Evolutionary conservation across 208 protist species (phyloP).

Genomic region (Porcisia hertigi): DNA sequence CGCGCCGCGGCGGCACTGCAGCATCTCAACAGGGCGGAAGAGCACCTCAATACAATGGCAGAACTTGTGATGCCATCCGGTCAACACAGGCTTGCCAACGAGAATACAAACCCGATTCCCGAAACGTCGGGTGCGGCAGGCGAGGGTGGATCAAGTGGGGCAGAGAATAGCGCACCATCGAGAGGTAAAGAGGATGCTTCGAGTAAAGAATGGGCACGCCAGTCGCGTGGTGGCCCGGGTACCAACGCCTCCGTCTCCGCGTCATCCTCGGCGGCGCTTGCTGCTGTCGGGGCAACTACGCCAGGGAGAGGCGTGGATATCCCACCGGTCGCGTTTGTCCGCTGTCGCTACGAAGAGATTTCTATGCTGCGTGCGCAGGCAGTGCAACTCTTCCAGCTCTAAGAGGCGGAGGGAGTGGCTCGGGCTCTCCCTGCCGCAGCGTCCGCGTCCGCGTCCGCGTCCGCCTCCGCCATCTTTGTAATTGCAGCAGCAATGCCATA

Average conservation of each 20-base stretch:
- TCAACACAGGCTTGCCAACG: not conserved
- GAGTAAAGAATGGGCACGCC: not conserved
- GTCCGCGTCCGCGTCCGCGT: not conserved
- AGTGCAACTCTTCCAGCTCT: conserved; percentile 22
- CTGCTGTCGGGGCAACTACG: not conserved
- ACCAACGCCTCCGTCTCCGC: conserved; percentile 5
- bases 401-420: not conserved
- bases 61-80: conserved; percentile 26
- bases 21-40: conserved; percentile 27
- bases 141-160: not conserved
- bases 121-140: not conserved
- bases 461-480: not conserved
- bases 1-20: conserved; percentile 27
- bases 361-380: conserved; percentile 12
- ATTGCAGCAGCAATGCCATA: not conserved
- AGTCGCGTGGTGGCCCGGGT: not conserved
- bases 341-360: conserved; percentile 24
- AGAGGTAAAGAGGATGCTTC: not conserved
- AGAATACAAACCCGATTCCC: not conserved
- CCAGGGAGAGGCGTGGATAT: conserved; percentile 2
- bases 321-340: conserved; percentile 23
- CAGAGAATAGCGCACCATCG: not conserved
- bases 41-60: conserved; percentile 21
- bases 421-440: not conserved
- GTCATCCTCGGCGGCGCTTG: not conserved